Conservation (phyloP, 1,284 basidiomycete species). For the Rhodotorula sp. region DNA sequence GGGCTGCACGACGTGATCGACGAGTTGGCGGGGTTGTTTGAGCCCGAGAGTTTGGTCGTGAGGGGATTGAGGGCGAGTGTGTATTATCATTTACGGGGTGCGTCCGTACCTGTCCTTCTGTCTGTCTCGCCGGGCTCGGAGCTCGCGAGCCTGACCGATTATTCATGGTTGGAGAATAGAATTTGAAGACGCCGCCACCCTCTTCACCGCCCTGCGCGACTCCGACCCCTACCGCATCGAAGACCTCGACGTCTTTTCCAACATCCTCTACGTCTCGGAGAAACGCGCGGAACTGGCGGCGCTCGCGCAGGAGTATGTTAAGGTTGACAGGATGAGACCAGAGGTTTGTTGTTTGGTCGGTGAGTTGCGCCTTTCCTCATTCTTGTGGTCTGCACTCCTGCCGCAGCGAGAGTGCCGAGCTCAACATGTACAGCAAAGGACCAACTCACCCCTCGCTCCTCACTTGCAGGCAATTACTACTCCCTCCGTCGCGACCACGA, state of each 20-base stretch:
- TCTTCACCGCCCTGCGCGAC: conserved; percentile 76
- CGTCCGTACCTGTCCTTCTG: conserved; percentile 40
- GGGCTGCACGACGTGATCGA: conserved; percentile 71
- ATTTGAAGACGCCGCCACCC: conserved; percentile 73
- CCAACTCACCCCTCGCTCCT: background rate
- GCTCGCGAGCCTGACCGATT: background rate
- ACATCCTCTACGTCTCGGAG: conserved; percentile 93
- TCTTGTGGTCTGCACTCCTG: background rate
- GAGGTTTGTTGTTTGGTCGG: conserved; percentile 94
- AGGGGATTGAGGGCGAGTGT: conserved; percentile 80
- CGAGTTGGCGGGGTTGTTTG: conserved; percentile 76
- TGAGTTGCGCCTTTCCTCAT: conserved; percentile 50
- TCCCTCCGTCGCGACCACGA: conserved; percentile 89
- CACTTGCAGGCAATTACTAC: conserved; percentile 81
- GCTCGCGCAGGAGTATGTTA: conserved; percentile 85
- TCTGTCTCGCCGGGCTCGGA: background rate
- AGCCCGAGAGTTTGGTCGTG: conserved; percentile 71
- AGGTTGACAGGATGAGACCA: conserved; percentile 82
- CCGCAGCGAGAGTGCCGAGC: background rate
- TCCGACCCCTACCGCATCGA: conserved; percentile 88
- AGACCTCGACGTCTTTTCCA: conserved; percentile 93
- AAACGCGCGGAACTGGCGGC: conserved; percentile 82
- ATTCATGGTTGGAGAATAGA: conserved; percentile 58
- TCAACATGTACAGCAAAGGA: background rate
- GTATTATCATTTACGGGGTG: conserved; percentile 85